Base-by-base conservation (phyloP, 805 yeast genomes). In the Naumovozyma dairenensis region DNA sequence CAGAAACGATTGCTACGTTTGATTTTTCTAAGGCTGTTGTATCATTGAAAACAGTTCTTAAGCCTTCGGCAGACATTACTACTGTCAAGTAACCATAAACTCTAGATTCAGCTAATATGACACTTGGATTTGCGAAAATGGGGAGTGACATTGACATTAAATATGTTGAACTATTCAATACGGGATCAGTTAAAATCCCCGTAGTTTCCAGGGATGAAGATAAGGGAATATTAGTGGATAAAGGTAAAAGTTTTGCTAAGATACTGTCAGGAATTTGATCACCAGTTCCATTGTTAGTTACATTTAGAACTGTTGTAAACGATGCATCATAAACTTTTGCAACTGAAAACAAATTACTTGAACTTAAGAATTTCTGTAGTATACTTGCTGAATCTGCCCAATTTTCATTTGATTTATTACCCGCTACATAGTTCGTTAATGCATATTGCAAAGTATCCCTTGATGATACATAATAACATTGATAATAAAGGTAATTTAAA, bases 111-210 rank as follows among this genome's bases (percentile, higher is more conserved):
- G 66, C 59, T 16, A 78, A 58, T 28, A 77, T 58, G 16, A 82
- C 77, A 2, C 93, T 78, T n/a, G 77, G 67, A 44, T 80, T 79
- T 13, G 84, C 71, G 46, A 67, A 77, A 3, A 86, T 69, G 0
- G 95, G 92, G 4, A 84, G 45, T 0, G 95, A 80, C 58, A 86
- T 61, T 1, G 94, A 83, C 68, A 83, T 62, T 43, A 74, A 69
- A 46, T 69, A 78, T 2, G 65, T 38, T 1, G 63, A 44, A 25
- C 53, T 49, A 44, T 74, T 72, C 13, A 59, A 33, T 1, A 72
- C 62, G 0, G 96, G 95, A 3, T 93, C 94, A 1, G 77, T 61
- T 12, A 82, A 39, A 35, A 67, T 57, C n/a, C 80, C 80, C 0
- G 56, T 57, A 1, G 63, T 43, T 16, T 58, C 55, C 1, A 66